Evolutionary conservation across 768 basidiomycete species (phyloP).

Genomic region (Myochromella boudieri): DNA sequence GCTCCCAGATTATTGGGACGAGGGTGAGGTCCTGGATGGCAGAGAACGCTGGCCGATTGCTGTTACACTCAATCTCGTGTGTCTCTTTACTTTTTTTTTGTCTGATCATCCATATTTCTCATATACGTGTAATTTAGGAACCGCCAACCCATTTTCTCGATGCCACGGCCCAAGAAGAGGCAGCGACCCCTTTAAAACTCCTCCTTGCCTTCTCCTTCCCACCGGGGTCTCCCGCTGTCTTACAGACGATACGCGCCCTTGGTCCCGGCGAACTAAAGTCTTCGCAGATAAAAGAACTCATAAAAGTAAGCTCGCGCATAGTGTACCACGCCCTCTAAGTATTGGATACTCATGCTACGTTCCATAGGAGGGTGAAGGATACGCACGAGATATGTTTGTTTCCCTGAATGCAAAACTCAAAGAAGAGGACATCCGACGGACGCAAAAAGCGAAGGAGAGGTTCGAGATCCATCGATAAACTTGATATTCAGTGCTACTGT

Average conservation of each 20-base stretch:
- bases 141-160: conserved; percentile 70
- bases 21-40: conserved; percentile 65
- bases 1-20: conserved; percentile 85
- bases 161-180: conserved; percentile 70
- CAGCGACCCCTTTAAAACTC: conserved; percentile 59
- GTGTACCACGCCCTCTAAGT: neutral
- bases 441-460: conserved; percentile 56
- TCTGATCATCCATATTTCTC: neutral
- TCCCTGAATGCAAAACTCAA: conserved; percentile 64
- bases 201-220: conserved; percentile 67
- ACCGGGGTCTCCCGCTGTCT: conserved; percentile 28
- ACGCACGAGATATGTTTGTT: conserved; percentile 55
- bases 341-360: neutral
- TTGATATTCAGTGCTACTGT: neutral
- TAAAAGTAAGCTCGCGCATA: conserved; percentile 44
- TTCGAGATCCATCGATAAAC: conserved; percentile 36
- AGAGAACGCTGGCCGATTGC: conserved; percentile 73
- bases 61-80: conserved; percentile 75
- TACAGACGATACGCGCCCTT: conserved; percentile 66
- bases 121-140: conserved; percentile 34
- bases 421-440: conserved; percentile 61
- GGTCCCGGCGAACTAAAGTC: conserved; percentile 61
- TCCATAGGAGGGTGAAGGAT: conserved; percentile 61
- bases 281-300: conserved; percentile 45
- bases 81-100: conserved; percentile 21